Percentiles rank a stretch among this genome's conserved stretches.
phyloP scores from a whole-genome alignment of 2,329 filamentous ascomycete genomes.

The Drechslerella stenobrocha region DNA sequence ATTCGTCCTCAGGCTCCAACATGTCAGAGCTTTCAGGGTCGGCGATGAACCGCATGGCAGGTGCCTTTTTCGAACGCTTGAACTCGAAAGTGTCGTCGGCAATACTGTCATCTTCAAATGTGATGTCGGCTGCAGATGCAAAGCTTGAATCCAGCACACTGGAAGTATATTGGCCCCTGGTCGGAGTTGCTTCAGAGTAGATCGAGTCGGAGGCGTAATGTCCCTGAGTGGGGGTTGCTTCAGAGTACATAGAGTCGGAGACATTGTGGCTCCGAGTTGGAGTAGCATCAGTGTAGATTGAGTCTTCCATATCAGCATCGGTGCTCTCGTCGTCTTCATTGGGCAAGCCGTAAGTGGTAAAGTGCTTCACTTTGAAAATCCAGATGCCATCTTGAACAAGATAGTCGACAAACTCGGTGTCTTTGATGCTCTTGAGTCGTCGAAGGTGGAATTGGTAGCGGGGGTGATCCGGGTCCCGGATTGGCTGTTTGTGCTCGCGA shows the following conservation, averaged over 20 bases:
- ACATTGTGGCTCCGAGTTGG: conserved; percentile 45
- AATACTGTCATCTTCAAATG: conserved; percentile 47
- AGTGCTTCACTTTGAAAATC: conserved; percentile 93
- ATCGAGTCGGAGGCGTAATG: conserved; percentile 49
- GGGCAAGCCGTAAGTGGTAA: conserved; percentile 89
- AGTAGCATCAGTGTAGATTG: conserved; percentile 27
- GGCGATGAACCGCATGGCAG: conserved; percentile 60
- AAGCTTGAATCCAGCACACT: conserved; percentile 38
- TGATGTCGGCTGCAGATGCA: conserved; percentile 52
- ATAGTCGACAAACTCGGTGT: conserved; percentile 82
- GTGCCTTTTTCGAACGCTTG: conserved; percentile 56
- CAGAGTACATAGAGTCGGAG: conserved; percentile 23
- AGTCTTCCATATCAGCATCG: conserved; percentile 53
- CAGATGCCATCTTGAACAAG: conserved; percentile 78
- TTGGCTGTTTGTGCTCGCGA: conserved; percentile 60
- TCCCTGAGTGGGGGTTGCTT: conserved; percentile 50
- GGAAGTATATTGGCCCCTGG: conserved; percentile 51
- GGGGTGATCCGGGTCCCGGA: conserved; percentile 59
- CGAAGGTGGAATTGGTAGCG: conserved; percentile 79
- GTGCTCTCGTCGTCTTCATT: conserved; percentile 68
- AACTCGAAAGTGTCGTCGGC: conserved; percentile 64
- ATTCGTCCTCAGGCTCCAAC: conserved; percentile 55
- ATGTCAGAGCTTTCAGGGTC: conserved; percentile 59
- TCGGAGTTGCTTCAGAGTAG: conserved; percentile 44
- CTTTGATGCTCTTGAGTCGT: conserved; percentile 74